Evolutionary conservation across 768 basidiomycete genomes (phyloP), one percentile per base, ranked within the genome.

Genomic region (Naematelia aurantialba): DNA sequence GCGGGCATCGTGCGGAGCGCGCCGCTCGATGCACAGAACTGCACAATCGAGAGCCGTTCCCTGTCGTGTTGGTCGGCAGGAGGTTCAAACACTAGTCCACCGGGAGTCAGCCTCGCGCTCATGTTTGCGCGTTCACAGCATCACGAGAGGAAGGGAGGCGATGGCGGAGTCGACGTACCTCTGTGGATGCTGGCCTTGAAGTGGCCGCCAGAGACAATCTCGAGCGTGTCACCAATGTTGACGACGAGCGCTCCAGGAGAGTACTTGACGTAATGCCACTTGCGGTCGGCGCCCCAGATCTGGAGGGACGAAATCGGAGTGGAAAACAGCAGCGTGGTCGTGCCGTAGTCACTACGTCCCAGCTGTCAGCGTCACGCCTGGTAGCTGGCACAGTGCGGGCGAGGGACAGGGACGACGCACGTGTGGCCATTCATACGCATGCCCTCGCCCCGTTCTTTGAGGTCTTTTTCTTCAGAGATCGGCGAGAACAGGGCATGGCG

Each of bases 221-320:
- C 67, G 1, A 72, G 59, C 3, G 67, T 65, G n/a, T 73, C 71
- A 1, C 68, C 71, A 11, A 73, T 65, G 60, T 73, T 73, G 52
- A 73, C 59, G 2, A 73, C 64, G 14, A 70, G 49, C 1, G 68
- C 61, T 5, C 68, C 68, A 1, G 63, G 64, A 1, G 56, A 50
- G 54, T 73, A 68, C 22, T 57, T 58, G 44, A 67, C 68, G 30
- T 66, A 73, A 44, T 60, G 51, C 71, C 71, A 73, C 45, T 65
- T 50, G 22, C 61, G 59, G 24, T 73, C 66, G 19, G 30, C 31
- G 17, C 63, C 69, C 56, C 65, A 66, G 52, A 73, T 66, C 39
- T 73, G 71, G 4, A 73, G 64, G 45, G 61, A 67, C 4, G 64
- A 58, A 56, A 73, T 63, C 2, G 71, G 71, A 4, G 66, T 62